These are phyloP conservation scores for Aspergillus incahuasiensis DNA, from an alignment of 495 filamentous ascomycete species.

Conservation along the genomic window DNA sequence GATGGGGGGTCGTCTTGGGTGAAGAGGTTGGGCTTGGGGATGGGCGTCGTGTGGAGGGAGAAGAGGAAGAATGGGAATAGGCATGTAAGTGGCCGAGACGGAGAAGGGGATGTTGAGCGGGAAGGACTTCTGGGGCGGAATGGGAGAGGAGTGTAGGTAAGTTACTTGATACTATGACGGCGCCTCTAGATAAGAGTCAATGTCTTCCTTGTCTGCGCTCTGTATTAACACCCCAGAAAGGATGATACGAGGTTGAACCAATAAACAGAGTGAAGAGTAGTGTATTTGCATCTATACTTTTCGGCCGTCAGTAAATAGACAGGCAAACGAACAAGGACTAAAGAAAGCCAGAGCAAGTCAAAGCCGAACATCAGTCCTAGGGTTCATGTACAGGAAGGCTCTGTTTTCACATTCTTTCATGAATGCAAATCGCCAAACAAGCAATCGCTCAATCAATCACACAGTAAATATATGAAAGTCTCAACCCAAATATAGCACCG, in stretches of 20 bases:
- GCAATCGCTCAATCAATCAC: neutral
- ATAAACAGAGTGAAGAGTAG: neutral
- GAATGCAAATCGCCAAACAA: neutral
- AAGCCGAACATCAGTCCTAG: neutral
- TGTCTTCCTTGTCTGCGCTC: neutral
- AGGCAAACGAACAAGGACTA: neutral
- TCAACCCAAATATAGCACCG: neutral
- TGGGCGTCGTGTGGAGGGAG: neutral
- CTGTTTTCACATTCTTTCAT: neutral
- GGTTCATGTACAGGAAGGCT: neutral
- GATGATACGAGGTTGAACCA: neutral
- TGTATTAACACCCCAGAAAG: no score
- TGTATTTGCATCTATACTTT: conserved; percentile 4
- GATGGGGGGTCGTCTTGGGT: conserved; percentile 10
- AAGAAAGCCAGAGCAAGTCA: neutral
- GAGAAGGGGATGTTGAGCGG: conserved; percentile 12
- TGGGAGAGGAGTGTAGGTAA: neutral
- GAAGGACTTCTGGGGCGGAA: conserved; percentile 4
- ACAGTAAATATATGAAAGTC: neutral
- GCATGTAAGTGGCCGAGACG: conserved; percentile 2
- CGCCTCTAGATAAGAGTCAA: no score
- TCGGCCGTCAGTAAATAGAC: neutral
- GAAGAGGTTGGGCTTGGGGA: neutral
- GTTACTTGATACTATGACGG: no score
- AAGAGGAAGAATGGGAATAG: neutral